phyloP scores from a whole-genome alignment of 2,329 filamentous ascomycete genomes.

The Botrytis porri region DNA sequence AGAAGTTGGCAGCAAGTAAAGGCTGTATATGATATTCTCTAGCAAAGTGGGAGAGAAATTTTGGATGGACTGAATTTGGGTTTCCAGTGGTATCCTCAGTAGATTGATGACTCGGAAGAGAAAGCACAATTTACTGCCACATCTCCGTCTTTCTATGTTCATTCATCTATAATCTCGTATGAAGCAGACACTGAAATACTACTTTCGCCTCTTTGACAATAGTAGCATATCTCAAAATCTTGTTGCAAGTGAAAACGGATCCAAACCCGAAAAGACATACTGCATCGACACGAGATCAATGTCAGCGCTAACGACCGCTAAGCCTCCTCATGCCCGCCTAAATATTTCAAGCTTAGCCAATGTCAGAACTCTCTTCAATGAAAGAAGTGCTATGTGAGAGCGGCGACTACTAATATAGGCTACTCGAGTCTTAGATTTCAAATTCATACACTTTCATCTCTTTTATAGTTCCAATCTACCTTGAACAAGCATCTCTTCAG shows the following conservation, averaged over 20 bases:
- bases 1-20: not conserved
- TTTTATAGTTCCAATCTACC: not conserved
- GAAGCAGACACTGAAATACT: not conserved
- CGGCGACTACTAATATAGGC: not conserved
- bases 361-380: not conserved
- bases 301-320: not conserved
- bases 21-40: not conserved
- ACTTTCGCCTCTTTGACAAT: too few relatives aligned
- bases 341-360: not conserved
- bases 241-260: not conserved
- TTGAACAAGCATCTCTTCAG: not conserved
- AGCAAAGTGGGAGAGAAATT: not conserved
- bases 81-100: not conserved
- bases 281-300: not conserved
- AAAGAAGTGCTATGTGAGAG: not conserved
- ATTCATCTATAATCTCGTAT: not conserved
- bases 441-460: not conserved
- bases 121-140: not conserved
- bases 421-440: not conserved
- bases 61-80: not conserved
- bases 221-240: not conserved
- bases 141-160: too few relatives aligned
- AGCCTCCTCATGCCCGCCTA: not conserved
- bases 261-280: not conserved
- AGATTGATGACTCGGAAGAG: not conserved